Base-by-base conservation (phyloP, 2,329 filamentous ascomycete species). In the Nigrograna mackinnonii region DNA sequence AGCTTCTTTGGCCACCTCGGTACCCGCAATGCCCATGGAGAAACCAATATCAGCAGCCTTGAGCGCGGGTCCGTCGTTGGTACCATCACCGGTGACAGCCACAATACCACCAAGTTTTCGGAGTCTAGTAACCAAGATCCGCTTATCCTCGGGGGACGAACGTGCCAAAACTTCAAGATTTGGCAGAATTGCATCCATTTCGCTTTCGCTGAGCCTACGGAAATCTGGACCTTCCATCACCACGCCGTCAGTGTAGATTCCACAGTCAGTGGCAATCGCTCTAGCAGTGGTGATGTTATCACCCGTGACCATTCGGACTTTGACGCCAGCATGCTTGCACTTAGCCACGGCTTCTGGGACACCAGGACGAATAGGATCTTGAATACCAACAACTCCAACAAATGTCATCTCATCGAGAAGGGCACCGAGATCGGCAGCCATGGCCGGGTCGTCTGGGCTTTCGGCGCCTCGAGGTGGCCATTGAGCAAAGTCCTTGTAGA, bases 1-100 rank as follows among this genome's bases (percentile, higher is more conserved):
- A 1, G 87, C 87, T 67, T 91, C 86, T 69, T 90, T 90, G 37
- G 87, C 87, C 22, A 91, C 87, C 62, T 91, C 87, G 0, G 87
- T 91, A 37, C 87, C 87, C 6, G 86, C 79, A 41, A 90, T 87
- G 49, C 87, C 87, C 87, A 91, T 91, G 12, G 86, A 88, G 67
- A 91, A 90, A 7, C 87, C 87, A 37, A 91, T 84, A 57, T 91
- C 87, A 5, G 87, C 87, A 55, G 84, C 83, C 68, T 87, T 89
- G 35, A 91, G 76, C 33, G 87, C 87, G 18, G 86, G 86, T 1
- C 85, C 87, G 66, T 91, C 87, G 62, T 91, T 91, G 55, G 87
- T 90, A 37, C 87, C 87, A 59, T 91, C 87, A 49, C 87, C 87
- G 13, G 87, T 91, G 9, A 91, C 87, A 22, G 87, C 87, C 43